These are phyloP conservation scores for Rosa persica DNA, from an alignment of 306 rosid genomes.

Conservation along the genomic window DNA sequence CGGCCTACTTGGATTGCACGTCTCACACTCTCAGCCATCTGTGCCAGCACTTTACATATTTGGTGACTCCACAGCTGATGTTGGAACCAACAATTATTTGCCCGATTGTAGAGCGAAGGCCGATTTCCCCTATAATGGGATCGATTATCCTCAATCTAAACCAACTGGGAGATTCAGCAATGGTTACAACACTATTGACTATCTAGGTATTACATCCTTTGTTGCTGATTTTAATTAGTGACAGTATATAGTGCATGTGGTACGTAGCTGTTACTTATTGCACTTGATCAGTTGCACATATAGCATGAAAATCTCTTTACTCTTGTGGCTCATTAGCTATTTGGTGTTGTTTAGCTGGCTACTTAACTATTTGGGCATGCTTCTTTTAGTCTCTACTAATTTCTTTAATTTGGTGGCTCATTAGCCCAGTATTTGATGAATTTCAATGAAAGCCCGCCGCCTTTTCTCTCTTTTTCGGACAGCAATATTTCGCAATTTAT, in stretches of 20 bases:
- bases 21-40: not conserved
- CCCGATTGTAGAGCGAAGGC: constrained; percentile 6
- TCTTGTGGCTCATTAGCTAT: not conserved
- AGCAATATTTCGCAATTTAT: not conserved
- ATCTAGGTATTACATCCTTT: not conserved
- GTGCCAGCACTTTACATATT: constrained; percentile 21
- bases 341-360: not conserved
- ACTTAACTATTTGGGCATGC: not conserved
- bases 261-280: not conserved
- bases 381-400: not conserved
- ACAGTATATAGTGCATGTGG: not conserved
- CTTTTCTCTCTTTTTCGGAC: constrained; percentile 18
- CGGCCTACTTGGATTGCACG: not conserved
- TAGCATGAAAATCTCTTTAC: not conserved
- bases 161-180: constrained; percentile 34
- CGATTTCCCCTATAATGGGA: constrained; percentile 6
- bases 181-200: constrained; percentile 27
- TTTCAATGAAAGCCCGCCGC: constrained; percentile 25
- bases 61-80: constrained; percentile 32
- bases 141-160: constrained; percentile 22
- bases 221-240: not conserved
- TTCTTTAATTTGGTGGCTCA: not conserved
- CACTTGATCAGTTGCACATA: not conserved
- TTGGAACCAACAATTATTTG: constrained; percentile 28
- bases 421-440: constrained; percentile 10